Evolutionary conservation across 2,329 filamentous ascomycete species (phyloP).

Genomic region (Colletotrichum truncatum): DNA sequence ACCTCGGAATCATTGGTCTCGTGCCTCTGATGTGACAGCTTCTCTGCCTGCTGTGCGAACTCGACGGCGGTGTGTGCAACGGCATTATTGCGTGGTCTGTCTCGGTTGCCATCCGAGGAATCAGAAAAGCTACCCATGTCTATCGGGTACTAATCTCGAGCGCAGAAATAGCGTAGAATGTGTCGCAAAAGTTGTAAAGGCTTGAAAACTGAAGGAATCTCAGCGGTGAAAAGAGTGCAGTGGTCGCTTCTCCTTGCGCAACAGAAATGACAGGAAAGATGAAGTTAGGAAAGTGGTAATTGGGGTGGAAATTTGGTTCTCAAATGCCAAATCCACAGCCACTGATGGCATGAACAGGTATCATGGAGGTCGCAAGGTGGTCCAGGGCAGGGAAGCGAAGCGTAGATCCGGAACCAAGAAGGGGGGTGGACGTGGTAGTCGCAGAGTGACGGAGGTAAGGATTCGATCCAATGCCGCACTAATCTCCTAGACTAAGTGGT

Average conservation of each 20-base stretch:
- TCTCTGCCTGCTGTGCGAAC: conserved; percentile 70
- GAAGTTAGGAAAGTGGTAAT: neutral
- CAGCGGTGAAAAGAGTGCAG: neutral
- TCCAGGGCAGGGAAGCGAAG: conserved; percentile 20
- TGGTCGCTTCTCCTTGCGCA: neutral
- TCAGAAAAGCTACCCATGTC: conserved; percentile 24
- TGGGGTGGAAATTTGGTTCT: conserved; percentile 1
- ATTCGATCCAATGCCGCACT: conserved; percentile 4
- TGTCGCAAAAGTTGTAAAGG: neutral
- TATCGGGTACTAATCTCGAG: neutral
- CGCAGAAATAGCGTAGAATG: neutral
- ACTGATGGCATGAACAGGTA: conserved; percentile 28
- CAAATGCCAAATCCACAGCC: conserved; percentile 11
- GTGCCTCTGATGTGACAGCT: conserved; percentile 54
- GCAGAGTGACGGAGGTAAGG: conserved; percentile 16
- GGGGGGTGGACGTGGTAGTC: conserved; percentile 4
- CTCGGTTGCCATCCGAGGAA: conserved; percentile 19
- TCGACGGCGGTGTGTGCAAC: conserved; percentile 56
- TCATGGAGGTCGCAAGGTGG: conserved; percentile 8
- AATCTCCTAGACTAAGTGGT: neutral
- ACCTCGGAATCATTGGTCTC: conserved; percentile 44
- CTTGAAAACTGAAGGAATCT: neutral
- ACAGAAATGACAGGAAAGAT: neutral
- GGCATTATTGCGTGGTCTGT: conserved; percentile 30
- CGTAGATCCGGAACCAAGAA: conserved; percentile 14